A percentile compares a stretch with the other conserved stretches of the same genome.
These are phyloP conservation scores for Trametes punicea DNA, from an alignment of 768 basidiomycete genomes.

Conservation along the genomic window DNA sequence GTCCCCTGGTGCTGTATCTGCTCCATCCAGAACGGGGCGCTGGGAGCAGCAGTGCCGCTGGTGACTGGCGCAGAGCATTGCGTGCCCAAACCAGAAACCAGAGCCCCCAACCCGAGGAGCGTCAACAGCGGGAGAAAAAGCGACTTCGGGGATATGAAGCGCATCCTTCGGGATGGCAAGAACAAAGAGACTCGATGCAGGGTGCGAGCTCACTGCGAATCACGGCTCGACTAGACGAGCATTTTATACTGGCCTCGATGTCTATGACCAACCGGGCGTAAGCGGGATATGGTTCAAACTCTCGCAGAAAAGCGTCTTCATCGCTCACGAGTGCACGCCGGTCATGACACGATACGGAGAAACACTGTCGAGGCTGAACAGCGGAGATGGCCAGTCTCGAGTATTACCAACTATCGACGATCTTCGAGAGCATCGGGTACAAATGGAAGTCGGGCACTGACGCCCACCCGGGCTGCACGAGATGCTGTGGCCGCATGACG, in stretches of 20 bases:
- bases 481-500: background rate
- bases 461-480: background rate
- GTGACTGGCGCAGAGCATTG: constrained; percentile 47
- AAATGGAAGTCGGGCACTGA: background rate
- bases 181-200: background rate
- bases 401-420: constrained; percentile 4
- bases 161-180: constrained; percentile 5
- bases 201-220: background rate
- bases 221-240: background rate
- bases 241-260: constrained; percentile 1
- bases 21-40: constrained; percentile 68
- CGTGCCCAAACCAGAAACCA: constrained; percentile 41
- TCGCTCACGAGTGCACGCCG: background rate
- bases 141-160: background rate
- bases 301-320: background rate
- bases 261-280: background rate
- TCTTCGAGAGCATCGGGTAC: background rate
- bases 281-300: background rate
- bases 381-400: background rate
- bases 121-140: constrained; percentile 10
- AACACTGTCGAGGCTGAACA: background rate
- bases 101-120: constrained; percentile 16
- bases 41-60: constrained; percentile 46
- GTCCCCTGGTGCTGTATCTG: constrained; percentile 62
- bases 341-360: constrained; percentile 9